Evolutionary conservation across 768 basidiomycete species (phyloP).

Genomic region (Leccinum barrowsii): DNA sequence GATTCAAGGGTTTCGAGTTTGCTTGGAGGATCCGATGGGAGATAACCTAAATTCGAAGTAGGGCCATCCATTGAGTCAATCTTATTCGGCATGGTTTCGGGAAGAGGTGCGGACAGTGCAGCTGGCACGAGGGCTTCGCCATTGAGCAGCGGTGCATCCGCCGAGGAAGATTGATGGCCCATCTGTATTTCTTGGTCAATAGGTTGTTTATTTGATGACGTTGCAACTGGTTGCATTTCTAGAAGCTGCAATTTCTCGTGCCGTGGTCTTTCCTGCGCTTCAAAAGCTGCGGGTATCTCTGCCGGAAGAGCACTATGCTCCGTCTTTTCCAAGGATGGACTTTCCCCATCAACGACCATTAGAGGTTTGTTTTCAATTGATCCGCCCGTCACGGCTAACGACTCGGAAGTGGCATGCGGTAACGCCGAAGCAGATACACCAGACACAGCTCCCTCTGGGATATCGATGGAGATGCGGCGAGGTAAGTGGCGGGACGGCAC

Average conservation of each 20-base stretch:
- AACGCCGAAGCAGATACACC: neutral
- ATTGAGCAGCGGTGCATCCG: neutral
- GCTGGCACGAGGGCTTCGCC: neutral
- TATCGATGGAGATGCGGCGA: constrained; percentile 11
- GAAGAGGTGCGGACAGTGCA: neutral
- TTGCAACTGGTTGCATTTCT: neutral
- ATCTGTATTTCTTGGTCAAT: neutral
- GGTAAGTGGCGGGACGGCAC: constrained; percentile 23
- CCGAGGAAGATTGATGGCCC: neutral
- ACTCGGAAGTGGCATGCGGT: neutral
- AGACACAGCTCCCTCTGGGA: neutral
- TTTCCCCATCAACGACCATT: constrained; percentile 5
- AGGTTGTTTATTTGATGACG: neutral
- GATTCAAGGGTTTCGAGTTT: neutral
- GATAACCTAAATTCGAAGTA: neutral
- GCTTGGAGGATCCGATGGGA: neutral
- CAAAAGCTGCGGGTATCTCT: neutral
- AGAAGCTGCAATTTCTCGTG: neutral
- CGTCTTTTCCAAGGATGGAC: neutral
- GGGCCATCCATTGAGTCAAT: constrained; percentile 1
- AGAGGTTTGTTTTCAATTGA: neutral
- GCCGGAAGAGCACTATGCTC: neutral
- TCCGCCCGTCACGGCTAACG: neutral
- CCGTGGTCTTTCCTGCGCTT: neutral
- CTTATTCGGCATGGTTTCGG: neutral